A percentile compares a stretch with the other conserved stretches of the same genome.
Conservation (phyloP, 176 grass and related monocot genomes). For the Triticum dicoccoides region DNA sequence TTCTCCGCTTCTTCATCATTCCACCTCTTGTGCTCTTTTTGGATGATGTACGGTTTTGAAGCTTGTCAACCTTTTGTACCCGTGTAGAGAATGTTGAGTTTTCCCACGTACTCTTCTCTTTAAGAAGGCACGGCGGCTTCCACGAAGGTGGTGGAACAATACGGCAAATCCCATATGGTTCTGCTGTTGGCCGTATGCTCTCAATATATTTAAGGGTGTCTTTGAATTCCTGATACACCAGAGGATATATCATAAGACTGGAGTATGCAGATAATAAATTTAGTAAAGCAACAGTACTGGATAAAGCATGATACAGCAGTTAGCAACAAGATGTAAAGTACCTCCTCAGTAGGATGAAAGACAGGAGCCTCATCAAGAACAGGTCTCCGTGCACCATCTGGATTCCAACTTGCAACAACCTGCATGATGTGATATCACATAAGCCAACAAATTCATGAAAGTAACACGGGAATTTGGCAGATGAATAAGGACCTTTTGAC, state of each 20-base stretch:
- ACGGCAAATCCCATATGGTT: slow-evolving; percentile 85
- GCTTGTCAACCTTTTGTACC: slow-evolving; percentile 83
- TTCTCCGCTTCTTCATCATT: slow-evolving; percentile 75
- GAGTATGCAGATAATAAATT: not conserved
- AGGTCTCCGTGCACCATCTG: slow-evolving; percentile 52
- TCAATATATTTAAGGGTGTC: slow-evolving; percentile 90
- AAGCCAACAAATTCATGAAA: slow-evolving; percentile 6
- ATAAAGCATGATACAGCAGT: not conserved
- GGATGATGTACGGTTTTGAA: slow-evolving; percentile 75
- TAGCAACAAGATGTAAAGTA: slow-evolving; percentile 33
- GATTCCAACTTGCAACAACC: slow-evolving; percentile 86
- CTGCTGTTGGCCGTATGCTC: slow-evolving; percentile 62
- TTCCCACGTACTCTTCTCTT: slow-evolving; percentile 68
- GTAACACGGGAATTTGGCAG: slow-evolving; percentile 5
- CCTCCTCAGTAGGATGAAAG: slow-evolving; percentile 89
- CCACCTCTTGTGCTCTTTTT: slow-evolving; percentile 58
- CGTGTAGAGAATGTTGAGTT: slow-evolving; percentile 75
- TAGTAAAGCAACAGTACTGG: not conserved
- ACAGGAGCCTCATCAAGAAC: slow-evolving; percentile 83
- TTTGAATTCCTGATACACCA: slow-evolving; percentile 67
- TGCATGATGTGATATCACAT: slow-evolving; percentile 28
- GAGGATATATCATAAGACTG: slow-evolving; percentile 23
- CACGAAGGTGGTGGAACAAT: slow-evolving; percentile 92
- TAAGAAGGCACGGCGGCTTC: slow-evolving; percentile 84
- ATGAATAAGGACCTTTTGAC: slow-evolving; percentile 63